These are phyloP conservation scores for Sarcodon aspratus DNA, from an alignment of 768 basidiomycete species.

Conservation along the genomic window DNA sequence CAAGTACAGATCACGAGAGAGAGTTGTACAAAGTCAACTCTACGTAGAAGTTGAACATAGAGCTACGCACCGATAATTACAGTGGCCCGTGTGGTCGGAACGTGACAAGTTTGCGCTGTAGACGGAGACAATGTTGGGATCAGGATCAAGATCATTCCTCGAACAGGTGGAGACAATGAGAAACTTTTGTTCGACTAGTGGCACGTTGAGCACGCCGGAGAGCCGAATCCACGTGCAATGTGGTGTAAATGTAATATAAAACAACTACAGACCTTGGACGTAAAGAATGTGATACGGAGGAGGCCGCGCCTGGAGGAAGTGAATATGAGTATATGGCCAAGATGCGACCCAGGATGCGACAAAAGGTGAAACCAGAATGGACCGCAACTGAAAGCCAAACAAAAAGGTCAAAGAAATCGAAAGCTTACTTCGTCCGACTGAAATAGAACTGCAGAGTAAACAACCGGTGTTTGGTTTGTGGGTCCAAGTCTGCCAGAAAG, in stretches of 20 bases:
- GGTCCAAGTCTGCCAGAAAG: background rate
- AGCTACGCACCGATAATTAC: background rate
- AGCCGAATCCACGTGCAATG: background rate
- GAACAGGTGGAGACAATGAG: background rate
- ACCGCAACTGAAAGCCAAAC: conserved; percentile 1
- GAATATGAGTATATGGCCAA: conserved; percentile 7
- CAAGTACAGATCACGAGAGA: too few species aligned
- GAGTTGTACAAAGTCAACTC: too few species aligned
- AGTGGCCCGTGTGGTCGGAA: background rate
- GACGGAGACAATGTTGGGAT: background rate
- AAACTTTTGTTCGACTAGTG: background rate
- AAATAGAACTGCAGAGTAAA: conserved; percentile 2
- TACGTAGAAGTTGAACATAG: background rate
- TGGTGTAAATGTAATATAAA: conserved; percentile 7
- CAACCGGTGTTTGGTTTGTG: background rate
- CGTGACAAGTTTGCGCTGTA: background rate
- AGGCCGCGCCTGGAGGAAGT: conserved; percentile 47
- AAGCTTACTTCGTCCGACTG: background rate
- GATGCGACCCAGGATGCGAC: background rate
- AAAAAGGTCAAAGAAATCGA: conserved; percentile 7
- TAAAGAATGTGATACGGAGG: conserved; percentile 59
- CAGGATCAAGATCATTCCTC: background rate
- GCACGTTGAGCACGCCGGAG: background rate
- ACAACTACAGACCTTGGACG: conserved; percentile 32
- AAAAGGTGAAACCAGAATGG: background rate